Evolutionary conservation across 1,139 yeast species (phyloP), one percentile per base, ranked within the genome.

Genomic region (Blastobotrys ciferrii): DNA sequence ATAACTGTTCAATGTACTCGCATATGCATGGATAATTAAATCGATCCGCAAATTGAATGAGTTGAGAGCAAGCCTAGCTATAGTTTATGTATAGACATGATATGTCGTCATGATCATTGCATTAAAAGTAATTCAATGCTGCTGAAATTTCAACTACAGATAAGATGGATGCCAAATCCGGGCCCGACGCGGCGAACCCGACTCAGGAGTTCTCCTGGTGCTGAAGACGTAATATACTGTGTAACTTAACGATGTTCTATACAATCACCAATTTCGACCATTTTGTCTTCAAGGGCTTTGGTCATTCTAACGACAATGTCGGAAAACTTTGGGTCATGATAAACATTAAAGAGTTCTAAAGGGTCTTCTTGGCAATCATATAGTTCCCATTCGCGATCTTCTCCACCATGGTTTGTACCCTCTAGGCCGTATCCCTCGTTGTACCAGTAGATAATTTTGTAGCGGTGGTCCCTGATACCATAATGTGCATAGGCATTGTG

Each of bases 401-500:
- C 39, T 5, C 47, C 50, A 18, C 48, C 47, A 13, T 43, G 35
- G 13, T 43, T 25, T 12, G 50, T 47, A 11, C 50, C 50, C n/a
- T 32, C 39, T 11, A 47, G 30, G 2, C 43, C 50, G 35, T 35
- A 39, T 3, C 48, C 48, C 23, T 47, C 50, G 39, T 43, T 44
- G 23, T 47, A 47, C 50, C 50, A 47, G 25, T 47, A 47, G 12
- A 47, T 44, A 15, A 47, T 28, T 20, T 47, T 47, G 41, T 47
- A 47, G 4, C 47, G 36, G 17, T 47, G 50, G 41, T 47, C 30
- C 14, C 50, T 25, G 15, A 47, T 32, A 11, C 50, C 50, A 23
- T 47, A 47, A 38, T 47, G 50, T 19, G 50, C 50, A 32, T 47
- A 47, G 3, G 50, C 50, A 35, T 47, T 44, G 25, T 47, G 50